phyloP scores from a whole-genome alignment of 75 land plant genomes.

The Pinus tabuliformis region DNA sequence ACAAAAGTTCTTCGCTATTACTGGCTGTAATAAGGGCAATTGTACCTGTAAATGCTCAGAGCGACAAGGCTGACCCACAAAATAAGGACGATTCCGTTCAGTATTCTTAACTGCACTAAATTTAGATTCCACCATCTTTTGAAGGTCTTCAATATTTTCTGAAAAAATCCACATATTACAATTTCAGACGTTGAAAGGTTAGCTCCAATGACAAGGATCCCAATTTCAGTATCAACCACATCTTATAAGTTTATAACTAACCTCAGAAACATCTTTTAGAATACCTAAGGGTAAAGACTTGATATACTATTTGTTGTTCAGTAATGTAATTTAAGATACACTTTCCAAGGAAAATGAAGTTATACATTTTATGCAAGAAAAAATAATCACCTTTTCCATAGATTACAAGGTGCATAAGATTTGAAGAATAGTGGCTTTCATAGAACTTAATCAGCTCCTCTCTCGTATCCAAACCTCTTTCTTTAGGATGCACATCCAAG shows the following conservation, averaged over 20 bases:
- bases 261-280: background rate
- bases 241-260: too few relatives aligned
- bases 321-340: too few relatives aligned
- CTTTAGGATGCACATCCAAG: conserved; percentile 73
- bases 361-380: background rate
- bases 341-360: too few relatives aligned
- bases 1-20: background rate
- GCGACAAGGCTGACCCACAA: conserved; percentile 75
- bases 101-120: conserved; percentile 65
- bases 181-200: background rate
- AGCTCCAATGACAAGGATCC: background rate
- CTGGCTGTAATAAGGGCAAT: background rate
- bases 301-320: too few relatives aligned
- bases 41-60: conserved; percentile 85
- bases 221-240: background rate
- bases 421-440: conserved; percentile 81
- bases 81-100: conserved; percentile 23
- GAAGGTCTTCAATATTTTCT: conserved; percentile 70
- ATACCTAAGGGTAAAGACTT: background rate
- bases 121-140: conserved; percentile 55
- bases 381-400: conserved; percentile 75
- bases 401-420: conserved; percentile 89
- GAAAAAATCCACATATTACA: conserved; percentile 5
- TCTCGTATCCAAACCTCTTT: conserved; percentile 77
- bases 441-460: conserved; percentile 83